These are phyloP conservation scores for Monascus purpureus DNA, from an alignment of 495 filamentous ascomycete genomes.

Conservation along the genomic window DNA sequence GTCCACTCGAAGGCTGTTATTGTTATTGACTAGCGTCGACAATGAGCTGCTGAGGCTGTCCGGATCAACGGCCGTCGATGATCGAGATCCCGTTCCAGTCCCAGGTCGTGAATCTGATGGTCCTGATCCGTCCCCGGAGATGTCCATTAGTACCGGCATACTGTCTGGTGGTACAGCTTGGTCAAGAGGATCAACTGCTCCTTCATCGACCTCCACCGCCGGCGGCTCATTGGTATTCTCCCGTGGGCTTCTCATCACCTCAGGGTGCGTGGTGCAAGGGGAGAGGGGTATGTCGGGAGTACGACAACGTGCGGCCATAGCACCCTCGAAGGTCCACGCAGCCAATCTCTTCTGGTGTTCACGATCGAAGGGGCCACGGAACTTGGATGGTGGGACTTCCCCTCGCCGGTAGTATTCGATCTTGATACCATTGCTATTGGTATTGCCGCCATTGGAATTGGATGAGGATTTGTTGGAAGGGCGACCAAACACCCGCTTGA, in stretches of 20 bases:
- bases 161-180: no score
- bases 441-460: slow-evolving; percentile 13
- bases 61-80: slow-evolving; percentile 22
- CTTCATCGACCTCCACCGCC: slow-evolving; percentile 11
- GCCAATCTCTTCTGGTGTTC: slow-evolving; percentile 34
- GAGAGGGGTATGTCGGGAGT: slow-evolving; percentile 24
- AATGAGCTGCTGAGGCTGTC: slow-evolving; percentile 27
- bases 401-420: slow-evolving; percentile 37
- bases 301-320: slow-evolving; percentile 21
- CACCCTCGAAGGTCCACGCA: slow-evolving; percentile 35
- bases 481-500: slow-evolving; percentile 27
- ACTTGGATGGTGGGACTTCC: slow-evolving; percentile 39
- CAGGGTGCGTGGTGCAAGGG: slow-evolving; percentile 22
- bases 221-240: slow-evolving; percentile 12
- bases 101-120: slow-evolving; percentile 16
- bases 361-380: slow-evolving; percentile 36
- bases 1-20: slow-evolving; percentile 15
- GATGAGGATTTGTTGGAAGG: slow-evolving; percentile 6
- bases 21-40: slow-evolving; percentile 23
- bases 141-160: slow-evolving; percentile 7
- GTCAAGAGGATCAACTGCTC: not conserved
- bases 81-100: slow-evolving; percentile 23
- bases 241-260: slow-evolving; percentile 3
- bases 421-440: slow-evolving; percentile 22
- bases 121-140: slow-evolving; percentile 10